Conservation (phyloP, 2,329 filamentous ascomycete genomes). For the Hirsutella rhossiliensis region DNA sequence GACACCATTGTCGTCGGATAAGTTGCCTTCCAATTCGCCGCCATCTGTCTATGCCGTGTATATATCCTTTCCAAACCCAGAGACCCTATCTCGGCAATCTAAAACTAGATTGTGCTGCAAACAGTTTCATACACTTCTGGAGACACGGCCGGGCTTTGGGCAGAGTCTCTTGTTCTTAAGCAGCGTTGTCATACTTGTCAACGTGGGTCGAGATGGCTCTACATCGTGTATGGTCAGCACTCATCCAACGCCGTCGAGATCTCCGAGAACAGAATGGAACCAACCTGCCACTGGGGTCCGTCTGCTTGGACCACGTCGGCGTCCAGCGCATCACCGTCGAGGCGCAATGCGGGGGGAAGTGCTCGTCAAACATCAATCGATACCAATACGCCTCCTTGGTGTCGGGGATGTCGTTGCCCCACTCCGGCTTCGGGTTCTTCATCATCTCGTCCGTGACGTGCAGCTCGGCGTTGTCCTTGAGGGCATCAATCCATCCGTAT, state of each 20-base stretch:
- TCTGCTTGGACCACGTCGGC: slow-evolving; percentile 94
- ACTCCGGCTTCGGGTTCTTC: slow-evolving; percentile 95
- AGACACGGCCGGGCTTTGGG: neutral
- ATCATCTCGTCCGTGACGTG: slow-evolving; percentile 95
- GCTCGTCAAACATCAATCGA: slow-evolving; percentile 95
- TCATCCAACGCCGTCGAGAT: neutral
- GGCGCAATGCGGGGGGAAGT: slow-evolving; percentile 86
- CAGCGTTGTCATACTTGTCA: slow-evolving; percentile 53
- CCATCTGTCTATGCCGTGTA: neutral
- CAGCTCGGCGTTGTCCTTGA: slow-evolving; percentile 87
- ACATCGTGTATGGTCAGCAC: slow-evolving; percentile 1
- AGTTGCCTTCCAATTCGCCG: neutral
- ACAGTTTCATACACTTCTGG: neutral
- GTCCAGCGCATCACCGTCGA: slow-evolving; percentile 93
- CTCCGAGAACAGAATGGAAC: slow-evolving; percentile 5
- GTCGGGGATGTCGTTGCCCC: slow-evolving; percentile 86
- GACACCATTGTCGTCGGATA: neutral
- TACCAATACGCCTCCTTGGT: slow-evolving; percentile 99
- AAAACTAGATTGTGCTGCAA: too few species aligned
- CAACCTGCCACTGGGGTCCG: slow-evolving; percentile 83
- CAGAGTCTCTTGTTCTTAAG: slow-evolving; percentile 9
- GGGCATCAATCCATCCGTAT: slow-evolving; percentile 96
- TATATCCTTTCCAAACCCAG: neutral
- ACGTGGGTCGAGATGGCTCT: slow-evolving; percentile 69
- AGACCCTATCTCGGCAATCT: too few species aligned